Conservation (phyloP, 768 basidiomycete genomes). For the Sarcomyxa edulis region DNA sequence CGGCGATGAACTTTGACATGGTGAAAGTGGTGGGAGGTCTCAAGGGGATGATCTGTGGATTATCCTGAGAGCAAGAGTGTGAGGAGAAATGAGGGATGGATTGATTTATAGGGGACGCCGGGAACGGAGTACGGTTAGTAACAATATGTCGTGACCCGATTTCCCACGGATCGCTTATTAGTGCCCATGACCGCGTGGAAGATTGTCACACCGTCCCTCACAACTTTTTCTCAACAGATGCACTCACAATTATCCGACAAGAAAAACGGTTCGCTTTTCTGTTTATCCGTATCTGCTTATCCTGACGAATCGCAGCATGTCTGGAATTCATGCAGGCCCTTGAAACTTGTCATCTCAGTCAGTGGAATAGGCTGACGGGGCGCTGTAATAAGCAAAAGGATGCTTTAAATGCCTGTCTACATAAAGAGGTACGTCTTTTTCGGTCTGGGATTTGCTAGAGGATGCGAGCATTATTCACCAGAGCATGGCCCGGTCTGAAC, state of each 20-base stretch:
- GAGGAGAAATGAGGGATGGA: constrained; percentile 10
- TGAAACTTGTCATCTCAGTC: constrained; percentile 59
- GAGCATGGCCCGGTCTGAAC: constrained; percentile 54
- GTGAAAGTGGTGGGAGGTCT: constrained; percentile 19
- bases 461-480: constrained; percentile 19
- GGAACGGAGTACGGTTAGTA: constrained; percentile 9
- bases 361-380: constrained; percentile 63
- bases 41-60: constrained; percentile 2
- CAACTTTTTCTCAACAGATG: constrained; percentile 30
- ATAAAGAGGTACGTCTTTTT: constrained; percentile 51
- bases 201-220: not conserved
- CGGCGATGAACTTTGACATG: constrained; percentile 37
- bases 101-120: constrained; percentile 11
- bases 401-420: constrained; percentile 64
- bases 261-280: constrained; percentile 39
- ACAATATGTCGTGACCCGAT: constrained; percentile 5
- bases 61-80: no score
- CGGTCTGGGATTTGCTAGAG: constrained; percentile 1
- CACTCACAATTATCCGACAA: constrained; percentile 72
- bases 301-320: constrained; percentile 42
- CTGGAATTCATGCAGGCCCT: constrained; percentile 75
- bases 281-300: constrained; percentile 1
- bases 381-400: constrained; percentile 67
- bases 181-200: not conserved
- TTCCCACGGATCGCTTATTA: constrained; percentile 4